Evolutionary conservation across 2,329 filamentous ascomycete species (phyloP).

Genomic region (Talaromyces piceae): DNA sequence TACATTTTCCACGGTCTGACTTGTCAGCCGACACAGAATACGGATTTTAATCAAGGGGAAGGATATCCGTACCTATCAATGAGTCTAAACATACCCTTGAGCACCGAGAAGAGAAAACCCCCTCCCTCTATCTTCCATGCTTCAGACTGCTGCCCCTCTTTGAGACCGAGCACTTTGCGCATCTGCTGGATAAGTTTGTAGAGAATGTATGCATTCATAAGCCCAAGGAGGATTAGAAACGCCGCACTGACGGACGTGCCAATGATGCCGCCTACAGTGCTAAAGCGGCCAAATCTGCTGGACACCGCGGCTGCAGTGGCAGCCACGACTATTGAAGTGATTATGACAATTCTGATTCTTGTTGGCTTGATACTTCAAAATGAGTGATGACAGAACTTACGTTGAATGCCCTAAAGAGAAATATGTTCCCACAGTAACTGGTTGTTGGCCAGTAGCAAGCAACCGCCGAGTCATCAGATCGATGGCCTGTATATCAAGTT

Average conservation of each 20-base stretch:
- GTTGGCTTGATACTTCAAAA: background rate
- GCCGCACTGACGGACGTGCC: slow-evolving; percentile 79
- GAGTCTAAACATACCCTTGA: slow-evolving; percentile 69
- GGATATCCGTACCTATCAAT: slow-evolving; percentile 43
- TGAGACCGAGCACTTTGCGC: slow-evolving; percentile 49
- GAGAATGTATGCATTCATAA: slow-evolving; percentile 80
- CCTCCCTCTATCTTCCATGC: slow-evolving; percentile 66
- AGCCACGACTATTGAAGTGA: slow-evolving; percentile 86
- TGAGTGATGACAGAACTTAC: slow-evolving; percentile 21
- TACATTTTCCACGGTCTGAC: slow-evolving; percentile 81
- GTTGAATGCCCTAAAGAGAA: slow-evolving; percentile 93
- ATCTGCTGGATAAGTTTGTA: slow-evolving; percentile 67
- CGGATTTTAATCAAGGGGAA: background rate
- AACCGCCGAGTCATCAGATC: slow-evolving; percentile 90
- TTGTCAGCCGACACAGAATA: background rate
- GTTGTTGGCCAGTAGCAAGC: slow-evolving; percentile 73
- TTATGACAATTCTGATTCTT: slow-evolving; percentile 61
- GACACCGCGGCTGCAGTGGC: slow-evolving; percentile 80
- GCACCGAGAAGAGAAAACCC: slow-evolving; percentile 64
- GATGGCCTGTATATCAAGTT: slow-evolving; percentile 53
- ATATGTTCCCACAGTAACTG: slow-evolving; percentile 88
- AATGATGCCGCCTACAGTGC: slow-evolving; percentile 75
- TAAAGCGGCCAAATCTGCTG: slow-evolving; percentile 71
- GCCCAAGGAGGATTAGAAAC: slow-evolving; percentile 73
- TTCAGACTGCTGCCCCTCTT: slow-evolving; percentile 40